phyloP scores from a whole-genome alignment of 176 grass and related monocot genomes.

The Tillandsia fasciculata region DNA sequence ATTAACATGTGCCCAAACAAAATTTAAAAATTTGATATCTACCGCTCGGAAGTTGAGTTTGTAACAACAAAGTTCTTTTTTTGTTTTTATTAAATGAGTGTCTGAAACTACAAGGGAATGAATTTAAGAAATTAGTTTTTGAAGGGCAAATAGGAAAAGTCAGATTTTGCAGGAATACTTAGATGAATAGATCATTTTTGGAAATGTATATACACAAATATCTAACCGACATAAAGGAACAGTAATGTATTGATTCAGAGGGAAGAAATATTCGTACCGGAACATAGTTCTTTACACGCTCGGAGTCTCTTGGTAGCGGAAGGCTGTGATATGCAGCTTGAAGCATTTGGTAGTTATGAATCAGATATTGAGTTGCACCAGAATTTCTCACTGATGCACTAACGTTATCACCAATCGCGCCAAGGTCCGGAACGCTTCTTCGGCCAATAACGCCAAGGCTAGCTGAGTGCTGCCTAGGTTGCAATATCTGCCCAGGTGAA shows the following conservation, averaged over 20 bases:
- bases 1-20: no score
- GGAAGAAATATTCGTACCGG: slow-evolving; percentile 26
- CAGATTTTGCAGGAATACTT: no score
- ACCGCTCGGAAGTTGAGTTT: no score
- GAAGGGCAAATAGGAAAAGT: no score
- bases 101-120: background rate
- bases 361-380: slow-evolving; percentile 41
- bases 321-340: slow-evolving; percentile 85
- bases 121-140: no score
- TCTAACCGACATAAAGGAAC: no score
- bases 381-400: slow-evolving; percentile 38
- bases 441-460: slow-evolving; percentile 84
- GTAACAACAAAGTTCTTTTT: background rate
- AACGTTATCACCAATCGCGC: slow-evolving; percentile 81
- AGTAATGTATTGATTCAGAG: no score
- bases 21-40: no score
- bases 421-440: slow-evolving; percentile 82
- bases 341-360: slow-evolving; percentile 81
- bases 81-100: no score
- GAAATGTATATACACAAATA: no score
- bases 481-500: slow-evolving; percentile 25
- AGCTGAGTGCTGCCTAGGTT: slow-evolving; percentile 53
- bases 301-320: slow-evolving; percentile 84
- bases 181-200: no score
- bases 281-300: slow-evolving; percentile 70